phyloP scores from a whole-genome alignment of 345 rosid genomes.

The Eucalyptus tenuipes region DNA sequence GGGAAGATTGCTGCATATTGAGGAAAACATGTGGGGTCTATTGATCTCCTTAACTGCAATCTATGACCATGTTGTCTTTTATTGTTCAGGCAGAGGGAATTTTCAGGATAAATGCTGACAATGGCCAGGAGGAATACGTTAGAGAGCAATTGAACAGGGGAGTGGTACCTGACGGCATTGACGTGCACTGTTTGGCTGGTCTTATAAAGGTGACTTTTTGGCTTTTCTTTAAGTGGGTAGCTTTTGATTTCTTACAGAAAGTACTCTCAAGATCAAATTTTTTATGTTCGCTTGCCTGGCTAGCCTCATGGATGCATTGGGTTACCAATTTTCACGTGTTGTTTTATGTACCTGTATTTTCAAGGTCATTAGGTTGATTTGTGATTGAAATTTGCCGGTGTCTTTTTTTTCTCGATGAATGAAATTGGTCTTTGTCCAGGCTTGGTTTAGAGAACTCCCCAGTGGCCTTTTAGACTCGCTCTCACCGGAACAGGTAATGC shows the following conservation, averaged over 20 bases:
- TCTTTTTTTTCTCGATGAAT: not conserved
- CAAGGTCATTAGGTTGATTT: not conserved
- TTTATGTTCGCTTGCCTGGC: not conserved
- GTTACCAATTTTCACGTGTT: not conserved
- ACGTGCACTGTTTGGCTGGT: slow-evolving; percentile 93
- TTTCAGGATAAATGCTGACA: slow-evolving; percentile 87
- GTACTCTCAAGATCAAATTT: not conserved
- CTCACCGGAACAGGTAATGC: slow-evolving; percentile 80
- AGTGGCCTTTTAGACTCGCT: slow-evolving; percentile 84
- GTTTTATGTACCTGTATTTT: not conserved
- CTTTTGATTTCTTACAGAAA: not conserved
- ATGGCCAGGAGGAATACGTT: slow-evolving; percentile 83
- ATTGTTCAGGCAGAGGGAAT: slow-evolving; percentile 81
- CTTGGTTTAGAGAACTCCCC: slow-evolving; percentile 99
- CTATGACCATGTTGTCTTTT: not conserved
- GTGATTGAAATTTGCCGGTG: not conserved
- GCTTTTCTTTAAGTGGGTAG: not conserved
- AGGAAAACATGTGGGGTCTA: not conserved
- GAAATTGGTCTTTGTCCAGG: slow-evolving; percentile 31
- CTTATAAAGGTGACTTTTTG: slow-evolving; percentile 64
- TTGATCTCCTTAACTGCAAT: not conserved
- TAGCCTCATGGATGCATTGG: not conserved
- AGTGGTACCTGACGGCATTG: slow-evolving; percentile 58
- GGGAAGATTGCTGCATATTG: not conserved
- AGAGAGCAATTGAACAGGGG: slow-evolving; percentile 86